Percentiles rank a stretch among this genome's conserved stretches.
Evolutionary conservation across 495 filamentous ascomycete genomes (phyloP).

Genomic region (Glutinoglossum americanum): DNA sequence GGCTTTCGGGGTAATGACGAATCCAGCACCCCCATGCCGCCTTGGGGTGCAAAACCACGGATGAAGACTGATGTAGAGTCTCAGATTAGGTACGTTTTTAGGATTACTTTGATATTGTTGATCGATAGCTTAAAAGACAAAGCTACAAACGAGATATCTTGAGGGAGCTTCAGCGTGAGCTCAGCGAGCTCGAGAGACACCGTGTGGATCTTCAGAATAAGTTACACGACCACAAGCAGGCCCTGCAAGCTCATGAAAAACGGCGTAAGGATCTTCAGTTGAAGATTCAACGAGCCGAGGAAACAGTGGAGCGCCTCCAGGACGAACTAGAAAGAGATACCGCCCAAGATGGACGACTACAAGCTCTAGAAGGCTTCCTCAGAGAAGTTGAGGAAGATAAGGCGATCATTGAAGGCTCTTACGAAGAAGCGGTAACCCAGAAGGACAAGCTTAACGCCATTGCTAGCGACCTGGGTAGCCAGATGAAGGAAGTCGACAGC

Average conservation of each 20-base stretch:
- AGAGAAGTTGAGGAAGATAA: constrained; percentile 29
- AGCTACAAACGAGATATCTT: constrained; percentile 26
- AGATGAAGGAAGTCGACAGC: constrained; percentile 20
- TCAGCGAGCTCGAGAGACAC: constrained; percentile 18
- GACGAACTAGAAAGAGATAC: constrained; percentile 35
- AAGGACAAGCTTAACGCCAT: constrained; percentile 26
- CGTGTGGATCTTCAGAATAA: constrained; percentile 24
- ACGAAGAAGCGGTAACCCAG: constrained; percentile 28
- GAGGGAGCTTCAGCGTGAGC: constrained; percentile 19
- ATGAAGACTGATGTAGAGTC: constrained; percentile 63
- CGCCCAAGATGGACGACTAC: constrained; percentile 38
- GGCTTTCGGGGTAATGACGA: constrained; percentile 29
- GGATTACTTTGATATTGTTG: neutral
- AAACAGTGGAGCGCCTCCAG: constrained; percentile 33
- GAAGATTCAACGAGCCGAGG: constrained; percentile 32
- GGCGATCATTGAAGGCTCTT: constrained; percentile 22
- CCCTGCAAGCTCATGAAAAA: constrained; percentile 21
- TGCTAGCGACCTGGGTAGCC: constrained; percentile 20
- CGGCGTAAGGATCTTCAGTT: constrained; percentile 29
- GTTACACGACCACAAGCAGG: constrained; percentile 21
- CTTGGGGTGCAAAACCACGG: constrained; percentile 29
- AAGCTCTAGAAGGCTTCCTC: constrained; percentile 31
- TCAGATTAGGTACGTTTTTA: constrained; percentile 36
- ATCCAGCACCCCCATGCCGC: constrained; percentile 30
- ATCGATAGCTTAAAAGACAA: neutral